Evolutionary conservation across 202 grass and related monocot species (phyloP).

Genomic region (Saccharum hybrid): DNA sequence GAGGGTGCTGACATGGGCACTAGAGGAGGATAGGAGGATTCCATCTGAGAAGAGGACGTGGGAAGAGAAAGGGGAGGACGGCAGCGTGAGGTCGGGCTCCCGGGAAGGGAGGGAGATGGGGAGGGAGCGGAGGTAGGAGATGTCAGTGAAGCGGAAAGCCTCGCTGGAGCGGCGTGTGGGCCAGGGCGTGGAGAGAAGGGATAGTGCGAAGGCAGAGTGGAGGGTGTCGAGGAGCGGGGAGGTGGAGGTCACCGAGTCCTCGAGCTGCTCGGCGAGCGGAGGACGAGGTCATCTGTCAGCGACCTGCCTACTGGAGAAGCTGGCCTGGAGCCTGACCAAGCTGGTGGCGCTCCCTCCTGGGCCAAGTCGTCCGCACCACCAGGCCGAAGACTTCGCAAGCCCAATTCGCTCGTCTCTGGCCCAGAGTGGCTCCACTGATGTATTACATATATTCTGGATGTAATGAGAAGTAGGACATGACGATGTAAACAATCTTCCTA

Average conservation of each 20-base stretch:
- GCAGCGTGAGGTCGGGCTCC: slow-evolving; percentile 18
- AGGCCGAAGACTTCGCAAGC: too few species aligned
- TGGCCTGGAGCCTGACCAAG: too few species aligned
- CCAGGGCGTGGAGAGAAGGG: slow-evolving; percentile 78
- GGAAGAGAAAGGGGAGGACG: slow-evolving; percentile 43
- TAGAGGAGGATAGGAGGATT: slow-evolving; percentile 44
- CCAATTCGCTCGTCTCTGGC: too few species aligned
- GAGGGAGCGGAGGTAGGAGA: slow-evolving; percentile 80
- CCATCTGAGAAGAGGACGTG: slow-evolving; percentile 59
- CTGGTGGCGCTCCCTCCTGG: too few species aligned
- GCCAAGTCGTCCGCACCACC: too few species aligned
- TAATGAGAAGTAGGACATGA: too few species aligned
- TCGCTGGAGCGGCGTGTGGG: slow-evolving; percentile 73
- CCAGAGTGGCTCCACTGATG: too few species aligned
- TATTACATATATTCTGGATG: too few species aligned
- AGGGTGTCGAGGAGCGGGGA: slow-evolving; percentile 62
- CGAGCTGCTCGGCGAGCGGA: slow-evolving; percentile 95
- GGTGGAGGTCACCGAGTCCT: slow-evolving; percentile 68
- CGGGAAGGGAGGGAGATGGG: slow-evolving; percentile 60
- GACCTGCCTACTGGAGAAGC: too few species aligned
- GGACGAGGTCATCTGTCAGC: slow-evolving; percentile 83
- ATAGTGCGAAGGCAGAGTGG: slow-evolving; percentile 65
- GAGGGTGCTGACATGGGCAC: slow-evolving; percentile 55
- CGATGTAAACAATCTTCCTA: too few species aligned
- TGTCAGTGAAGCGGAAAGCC: slow-evolving; percentile 90